phyloP scores from a whole-genome alignment of 2,329 filamentous ascomycete species.

The Aspergillus sp. region DNA sequence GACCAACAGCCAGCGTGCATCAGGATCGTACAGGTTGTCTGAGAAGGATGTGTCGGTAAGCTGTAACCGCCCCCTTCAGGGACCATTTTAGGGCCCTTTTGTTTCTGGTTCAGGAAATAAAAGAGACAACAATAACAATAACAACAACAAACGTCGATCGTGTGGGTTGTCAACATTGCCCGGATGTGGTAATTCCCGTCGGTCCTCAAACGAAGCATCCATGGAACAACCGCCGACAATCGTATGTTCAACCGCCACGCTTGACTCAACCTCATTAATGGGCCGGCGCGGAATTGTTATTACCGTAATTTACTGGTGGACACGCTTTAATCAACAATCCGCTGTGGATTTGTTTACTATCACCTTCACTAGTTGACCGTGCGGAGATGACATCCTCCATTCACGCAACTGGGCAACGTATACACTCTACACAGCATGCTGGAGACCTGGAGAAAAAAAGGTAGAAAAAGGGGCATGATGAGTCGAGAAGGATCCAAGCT shows the following conservation, averaged over 20 bases:
- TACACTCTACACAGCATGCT: neutral
- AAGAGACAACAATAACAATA: neutral
- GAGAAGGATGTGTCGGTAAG: neutral
- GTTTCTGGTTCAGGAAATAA: neutral
- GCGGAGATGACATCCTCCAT: conserved; percentile 4
- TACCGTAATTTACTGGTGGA: conserved; percentile 4
- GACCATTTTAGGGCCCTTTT: neutral
- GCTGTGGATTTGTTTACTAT: neutral
- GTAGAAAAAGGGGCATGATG: neutral
- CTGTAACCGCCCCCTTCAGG: neutral
- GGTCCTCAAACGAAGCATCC: neutral
- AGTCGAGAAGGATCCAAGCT: conserved; percentile 1
- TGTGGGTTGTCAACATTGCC: neutral
- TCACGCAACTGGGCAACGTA: neutral
- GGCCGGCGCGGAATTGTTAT: neutral
- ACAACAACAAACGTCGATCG: neutral
- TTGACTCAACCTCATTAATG: conserved; percentile 2
- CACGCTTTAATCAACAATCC: conserved; percentile 3
- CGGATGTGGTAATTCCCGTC: neutral
- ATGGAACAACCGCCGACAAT: neutral
- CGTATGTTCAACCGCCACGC: neutral
- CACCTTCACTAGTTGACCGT: neutral
- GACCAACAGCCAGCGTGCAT: neutral
- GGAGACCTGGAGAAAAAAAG: too few species aligned
- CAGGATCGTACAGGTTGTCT: neutral